Percentiles rank a stretch among this genome's conserved stretches.
Evolutionary conservation across 2,329 filamentous ascomycete species (phyloP).

Genomic region (Talaromyces sp.): DNA sequence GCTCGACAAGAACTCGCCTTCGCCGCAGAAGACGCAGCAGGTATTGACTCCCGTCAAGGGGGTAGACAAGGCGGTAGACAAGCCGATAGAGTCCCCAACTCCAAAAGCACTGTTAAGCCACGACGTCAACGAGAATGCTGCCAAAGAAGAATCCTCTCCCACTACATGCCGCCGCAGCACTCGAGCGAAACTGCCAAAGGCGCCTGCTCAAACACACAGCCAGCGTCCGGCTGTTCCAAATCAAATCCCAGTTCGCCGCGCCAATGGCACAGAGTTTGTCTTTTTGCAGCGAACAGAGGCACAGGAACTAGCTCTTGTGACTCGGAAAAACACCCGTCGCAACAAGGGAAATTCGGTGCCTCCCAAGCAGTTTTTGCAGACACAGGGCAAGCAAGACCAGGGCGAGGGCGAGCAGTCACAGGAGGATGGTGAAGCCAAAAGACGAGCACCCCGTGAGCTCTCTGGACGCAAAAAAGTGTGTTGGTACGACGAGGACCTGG

Average conservation of each 20-base stretch:
- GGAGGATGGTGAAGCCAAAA: neutral
- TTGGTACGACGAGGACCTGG: constrained; percentile 34
- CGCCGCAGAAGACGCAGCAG: constrained; percentile 26
- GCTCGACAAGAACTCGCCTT: constrained; percentile 35
- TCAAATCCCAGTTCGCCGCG: constrained; percentile 37
- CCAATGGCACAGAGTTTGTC: constrained; percentile 42
- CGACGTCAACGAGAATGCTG: constrained; percentile 11
- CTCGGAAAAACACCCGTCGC: constrained; percentile 37
- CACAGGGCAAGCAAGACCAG: constrained; percentile 17
- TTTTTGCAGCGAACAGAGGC: constrained; percentile 37
- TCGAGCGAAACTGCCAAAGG: constrained; percentile 23
- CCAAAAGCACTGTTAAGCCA: constrained; percentile 13
- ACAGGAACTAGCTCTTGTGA: constrained; percentile 37
- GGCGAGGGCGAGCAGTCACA: constrained; percentile 1
- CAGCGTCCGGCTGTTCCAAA: constrained; percentile 27
- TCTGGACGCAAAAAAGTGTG: constrained; percentile 27
- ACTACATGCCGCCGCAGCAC: constrained; percentile 32
- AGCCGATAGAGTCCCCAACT: constrained; percentile 15
- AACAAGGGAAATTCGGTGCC: constrained; percentile 36
- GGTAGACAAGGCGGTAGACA: constrained; percentile 22
- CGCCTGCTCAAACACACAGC: constrained; percentile 13
- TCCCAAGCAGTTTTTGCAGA: constrained; percentile 26
- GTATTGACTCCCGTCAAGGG: neutral
- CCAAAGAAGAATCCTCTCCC: constrained; percentile 17
- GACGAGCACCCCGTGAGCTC: constrained; percentile 4